A percentile compares a stretch with the other conserved stretches of the same genome.
These are phyloP conservation scores for Ustilago tritici DNA, from an alignment of 1,284 basidiomycete species.

Conservation along the genomic window DNA sequence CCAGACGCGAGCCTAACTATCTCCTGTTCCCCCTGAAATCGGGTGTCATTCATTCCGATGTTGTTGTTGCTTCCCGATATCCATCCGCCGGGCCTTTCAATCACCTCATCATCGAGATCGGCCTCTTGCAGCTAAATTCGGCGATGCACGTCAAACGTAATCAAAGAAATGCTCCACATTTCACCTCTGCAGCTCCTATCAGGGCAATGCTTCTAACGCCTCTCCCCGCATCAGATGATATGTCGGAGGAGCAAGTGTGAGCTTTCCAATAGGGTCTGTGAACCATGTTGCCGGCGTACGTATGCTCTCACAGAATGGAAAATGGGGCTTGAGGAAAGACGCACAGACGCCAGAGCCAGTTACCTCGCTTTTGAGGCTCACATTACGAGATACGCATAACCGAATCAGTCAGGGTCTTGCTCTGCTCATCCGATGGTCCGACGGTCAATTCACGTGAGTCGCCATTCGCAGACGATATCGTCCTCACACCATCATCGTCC, in stretches of 20 bases:
- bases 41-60: background rate
- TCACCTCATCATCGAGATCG: conserved; percentile 17
- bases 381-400: conserved; percentile 1
- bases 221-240: background rate
- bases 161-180: background rate
- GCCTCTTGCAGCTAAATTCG: conserved; percentile 15
- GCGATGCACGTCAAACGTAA: conserved; percentile 25
- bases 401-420: background rate
- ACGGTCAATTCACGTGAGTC: background rate
- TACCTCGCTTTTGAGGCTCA: background rate
- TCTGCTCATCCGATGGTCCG: background rate
- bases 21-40: background rate
- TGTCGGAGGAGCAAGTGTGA: too few relatives aligned
- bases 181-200: background rate
- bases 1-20: background rate
- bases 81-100: background rate
- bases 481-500: background rate
- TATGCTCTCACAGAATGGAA: too few relatives aligned
- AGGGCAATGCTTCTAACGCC: background rate
- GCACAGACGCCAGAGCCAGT: background rate
- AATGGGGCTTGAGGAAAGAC: too few relatives aligned
- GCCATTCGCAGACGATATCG: background rate
- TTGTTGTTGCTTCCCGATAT: background rate
- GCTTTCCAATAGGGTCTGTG: too few relatives aligned
- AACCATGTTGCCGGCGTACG: too few relatives aligned